phyloP scores from a whole-genome alignment of 1,284 basidiomycete genomes.

The Pseudozyma sp. region DNA sequence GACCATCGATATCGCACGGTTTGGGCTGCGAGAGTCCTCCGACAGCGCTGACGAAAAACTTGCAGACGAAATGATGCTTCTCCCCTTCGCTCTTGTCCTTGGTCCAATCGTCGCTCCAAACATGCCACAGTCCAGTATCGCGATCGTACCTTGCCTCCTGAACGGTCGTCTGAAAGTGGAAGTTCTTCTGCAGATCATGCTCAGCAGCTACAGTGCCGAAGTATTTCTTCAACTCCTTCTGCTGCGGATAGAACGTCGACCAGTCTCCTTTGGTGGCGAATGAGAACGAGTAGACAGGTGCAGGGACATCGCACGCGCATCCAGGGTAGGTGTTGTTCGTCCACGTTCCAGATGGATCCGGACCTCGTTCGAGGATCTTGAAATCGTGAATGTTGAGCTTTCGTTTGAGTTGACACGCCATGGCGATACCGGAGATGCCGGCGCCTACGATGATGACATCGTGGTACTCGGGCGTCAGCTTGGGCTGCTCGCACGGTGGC shows the following conservation, averaged over 20 bases:
- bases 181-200: slow-evolving; percentile 52
- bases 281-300: slow-evolving; percentile 65
- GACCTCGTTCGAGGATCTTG: slow-evolving; percentile 51
- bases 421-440: slow-evolving; percentile 61
- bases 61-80: slow-evolving; percentile 61
- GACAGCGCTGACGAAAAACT: slow-evolving; percentile 61
- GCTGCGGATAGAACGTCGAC: slow-evolving; percentile 57
- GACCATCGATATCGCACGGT: slow-evolving; percentile 56
- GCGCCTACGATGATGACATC: slow-evolving; percentile 63
- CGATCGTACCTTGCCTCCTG: slow-evolving; percentile 57
- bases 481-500: slow-evolving; percentile 29
- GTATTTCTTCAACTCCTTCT: slow-evolving; percentile 61
- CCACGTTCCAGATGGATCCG: slow-evolving; percentile 57
- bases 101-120: slow-evolving; percentile 48
- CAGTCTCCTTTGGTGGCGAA: slow-evolving; percentile 65
- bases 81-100: slow-evolving; percentile 2
- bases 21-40: slow-evolving; percentile 66
- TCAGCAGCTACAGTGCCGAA: slow-evolving; percentile 55
- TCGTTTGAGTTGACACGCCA: slow-evolving; percentile 61
- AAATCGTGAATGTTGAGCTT: slow-evolving; percentile 56
- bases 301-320: slow-evolving; percentile 64
- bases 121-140: slow-evolving; percentile 62
- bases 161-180: slow-evolving; percentile 58
- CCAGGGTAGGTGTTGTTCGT: slow-evolving; percentile 62
- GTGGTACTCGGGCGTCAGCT: slow-evolving; percentile 57